Conservation (phyloP, 2,329 filamentous ascomycete species). For the Graphilbum ipis-grandicollis region DNA sequence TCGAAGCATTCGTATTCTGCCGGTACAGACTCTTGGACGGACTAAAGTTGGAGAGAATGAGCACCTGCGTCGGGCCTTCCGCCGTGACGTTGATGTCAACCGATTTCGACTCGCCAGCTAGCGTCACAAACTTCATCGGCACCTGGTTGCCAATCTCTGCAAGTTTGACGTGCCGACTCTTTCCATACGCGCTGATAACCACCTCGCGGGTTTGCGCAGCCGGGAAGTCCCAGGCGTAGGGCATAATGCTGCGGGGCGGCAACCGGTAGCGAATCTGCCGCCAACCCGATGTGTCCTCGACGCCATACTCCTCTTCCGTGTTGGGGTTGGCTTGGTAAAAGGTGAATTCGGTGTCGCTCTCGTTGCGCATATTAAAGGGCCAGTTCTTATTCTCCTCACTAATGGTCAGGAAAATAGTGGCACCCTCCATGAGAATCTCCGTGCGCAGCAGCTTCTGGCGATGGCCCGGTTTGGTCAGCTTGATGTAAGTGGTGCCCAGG, state of each 20-base stretch:
- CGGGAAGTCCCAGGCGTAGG: slow-evolving; percentile 97
- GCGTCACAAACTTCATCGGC: slow-evolving; percentile 72
- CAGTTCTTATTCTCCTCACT: slow-evolving; percentile 86
- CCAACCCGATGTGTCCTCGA: slow-evolving; percentile 73
- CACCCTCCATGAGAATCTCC: slow-evolving; percentile 81
- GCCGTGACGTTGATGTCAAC: slow-evolving; percentile 95
- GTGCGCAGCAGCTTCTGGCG: slow-evolving; percentile 75
- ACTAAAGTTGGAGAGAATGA: slow-evolving; percentile 89
- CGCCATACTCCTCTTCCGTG: slow-evolving; percentile 72
- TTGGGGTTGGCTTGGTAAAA: slow-evolving; percentile 94
- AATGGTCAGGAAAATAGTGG: slow-evolving; percentile 84
- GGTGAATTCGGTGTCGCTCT: slow-evolving; percentile 90
- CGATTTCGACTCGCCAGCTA: slow-evolving; percentile 58
- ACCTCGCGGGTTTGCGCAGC: slow-evolving; percentile 94
- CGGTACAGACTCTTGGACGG: slow-evolving; percentile 80
- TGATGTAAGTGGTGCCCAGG: slow-evolving; percentile 80
- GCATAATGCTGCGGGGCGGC: slow-evolving; percentile 93
- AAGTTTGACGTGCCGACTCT: slow-evolving; percentile 81
- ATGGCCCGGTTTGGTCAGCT: slow-evolving; percentile 79
- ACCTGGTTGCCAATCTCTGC: slow-evolving; percentile 93
- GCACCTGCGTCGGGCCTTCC: slow-evolving; percentile 83
- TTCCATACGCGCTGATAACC: slow-evolving; percentile 60
- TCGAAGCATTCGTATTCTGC: slow-evolving; percentile 30
- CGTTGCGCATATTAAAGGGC: slow-evolving; percentile 97
- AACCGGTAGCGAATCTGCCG: slow-evolving; percentile 82